These are phyloP conservation scores for Acacia melanoxylon DNA, from an alignment of 306 rosid genomes.

Conservation along the genomic window DNA sequence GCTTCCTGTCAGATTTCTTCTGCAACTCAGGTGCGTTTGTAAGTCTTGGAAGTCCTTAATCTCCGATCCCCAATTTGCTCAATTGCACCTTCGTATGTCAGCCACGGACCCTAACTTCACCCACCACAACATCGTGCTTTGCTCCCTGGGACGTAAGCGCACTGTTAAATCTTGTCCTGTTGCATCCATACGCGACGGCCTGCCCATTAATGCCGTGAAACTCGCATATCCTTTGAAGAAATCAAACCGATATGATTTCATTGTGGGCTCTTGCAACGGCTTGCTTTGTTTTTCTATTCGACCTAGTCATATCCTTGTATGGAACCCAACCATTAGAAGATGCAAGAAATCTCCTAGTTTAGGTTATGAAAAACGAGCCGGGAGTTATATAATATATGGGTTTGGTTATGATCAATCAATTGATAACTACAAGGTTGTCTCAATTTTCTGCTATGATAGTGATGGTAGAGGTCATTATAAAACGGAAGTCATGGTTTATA, in stretches of 20 bases:
- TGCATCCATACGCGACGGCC: background rate
- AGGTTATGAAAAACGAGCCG: background rate
- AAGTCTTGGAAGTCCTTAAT: slow-evolving; percentile 41
- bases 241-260: background rate
- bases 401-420: slow-evolving; percentile 35
- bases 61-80: slow-evolving; percentile 39
- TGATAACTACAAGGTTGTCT: slow-evolving; percentile 37
- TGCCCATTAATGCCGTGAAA: background rate
- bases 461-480: background rate
- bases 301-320: background rate
- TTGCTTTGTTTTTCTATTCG: slow-evolving; percentile 21
- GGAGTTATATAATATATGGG: slow-evolving; percentile 6
- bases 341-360: slow-evolving; percentile 19
- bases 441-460: slow-evolving; percentile 2
- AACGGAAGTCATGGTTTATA: slow-evolving; percentile 24
- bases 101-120: background rate
- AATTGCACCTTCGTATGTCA: slow-evolving; percentile 16
- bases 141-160: background rate
- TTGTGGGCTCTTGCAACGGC: slow-evolving; percentile 42
- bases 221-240: background rate
- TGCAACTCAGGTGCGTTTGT: slow-evolving; percentile 27
- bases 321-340: slow-evolving; percentile 36
- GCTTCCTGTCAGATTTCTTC: slow-evolving; percentile 31
- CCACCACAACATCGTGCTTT: background rate
- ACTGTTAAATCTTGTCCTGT: slow-evolving; percentile 12